A percentile compares a stretch with the other conserved stretches of the same genome.
These are phyloP conservation scores for Rhododendron griersonianum DNA, from an alignment of 148 eudicot genomes.

Conservation along the genomic window DNA sequence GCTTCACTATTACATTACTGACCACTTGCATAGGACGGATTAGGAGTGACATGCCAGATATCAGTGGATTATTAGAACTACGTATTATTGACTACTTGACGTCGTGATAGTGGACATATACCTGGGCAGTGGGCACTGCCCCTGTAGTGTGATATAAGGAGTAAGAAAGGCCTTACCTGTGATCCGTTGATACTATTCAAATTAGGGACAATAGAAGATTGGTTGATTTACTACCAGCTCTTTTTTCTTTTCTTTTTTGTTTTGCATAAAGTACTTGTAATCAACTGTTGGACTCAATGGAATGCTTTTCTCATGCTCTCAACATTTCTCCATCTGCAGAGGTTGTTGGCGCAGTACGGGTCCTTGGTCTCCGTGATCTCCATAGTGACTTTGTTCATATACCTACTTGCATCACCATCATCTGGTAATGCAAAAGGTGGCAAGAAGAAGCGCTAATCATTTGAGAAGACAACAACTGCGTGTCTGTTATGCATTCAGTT, in stretches of 20 bases:
- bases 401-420: conserved; percentile 70
- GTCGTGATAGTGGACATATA: neutral
- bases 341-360: conserved; percentile 82
- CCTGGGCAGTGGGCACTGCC: neutral
- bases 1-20: neutral
- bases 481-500: neutral
- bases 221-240: neutral
- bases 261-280: neutral
- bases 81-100: neutral
- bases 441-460: conserved; percentile 72
- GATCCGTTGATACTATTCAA: neutral
- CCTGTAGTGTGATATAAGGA: neutral
- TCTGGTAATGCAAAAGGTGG: conserved; percentile 65
- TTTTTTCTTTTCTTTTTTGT: no score
- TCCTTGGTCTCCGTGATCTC: conserved; percentile 63
- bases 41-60: neutral
- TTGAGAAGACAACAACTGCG: neutral
- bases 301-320: neutral
- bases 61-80: neutral
- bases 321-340: conserved; percentile 42
- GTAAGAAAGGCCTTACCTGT: neutral
- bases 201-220: neutral
- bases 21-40: neutral
- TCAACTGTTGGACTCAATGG: neutral
- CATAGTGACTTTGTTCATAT: conserved; percentile 60